phyloP scores from a whole-genome alignment of 2,329 filamentous ascomycete species.

The Fusarium keratoplasticum region DNA sequence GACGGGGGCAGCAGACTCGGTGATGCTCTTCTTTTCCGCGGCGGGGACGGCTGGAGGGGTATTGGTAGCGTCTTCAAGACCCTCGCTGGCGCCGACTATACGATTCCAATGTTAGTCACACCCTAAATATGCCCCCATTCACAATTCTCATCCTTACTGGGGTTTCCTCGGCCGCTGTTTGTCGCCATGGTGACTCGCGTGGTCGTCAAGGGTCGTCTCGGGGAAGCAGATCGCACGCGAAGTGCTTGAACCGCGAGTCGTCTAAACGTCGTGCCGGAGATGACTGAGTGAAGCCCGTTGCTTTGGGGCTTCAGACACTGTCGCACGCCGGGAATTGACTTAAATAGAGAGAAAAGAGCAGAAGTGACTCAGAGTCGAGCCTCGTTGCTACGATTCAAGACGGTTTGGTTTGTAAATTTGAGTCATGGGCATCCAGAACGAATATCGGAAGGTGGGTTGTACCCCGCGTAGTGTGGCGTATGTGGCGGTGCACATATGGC shows the following conservation, averaged over 20 bases:
- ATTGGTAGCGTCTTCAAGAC: slow-evolving; percentile 51
- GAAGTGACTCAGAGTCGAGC: slow-evolving; percentile 36
- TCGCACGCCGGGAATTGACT: slow-evolving; percentile 36
- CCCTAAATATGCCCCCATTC: background rate
- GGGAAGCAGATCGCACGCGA: slow-evolving; percentile 67
- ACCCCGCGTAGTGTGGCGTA: slow-evolving; percentile 12
- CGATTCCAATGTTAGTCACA: slow-evolving; percentile 36
- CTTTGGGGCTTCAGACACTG: slow-evolving; percentile 49
- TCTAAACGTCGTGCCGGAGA: slow-evolving; percentile 60
- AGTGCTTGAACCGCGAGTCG: slow-evolving; percentile 65
- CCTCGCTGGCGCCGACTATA: slow-evolving; percentile 58
- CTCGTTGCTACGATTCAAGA: slow-evolving; percentile 26
- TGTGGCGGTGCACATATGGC: slow-evolving; percentile 33
- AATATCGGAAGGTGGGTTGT: slow-evolving; percentile 28
- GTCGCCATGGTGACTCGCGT: slow-evolving; percentile 68
- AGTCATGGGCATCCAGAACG: slow-evolving; percentile 37
- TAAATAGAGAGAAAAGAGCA: slow-evolving; percentile 15
- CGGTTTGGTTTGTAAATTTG: slow-evolving; percentile 30
- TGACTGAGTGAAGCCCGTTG: slow-evolving; percentile 52
- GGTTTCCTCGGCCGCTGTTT: slow-evolving; percentile 63
- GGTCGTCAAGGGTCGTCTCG: slow-evolving; percentile 56
- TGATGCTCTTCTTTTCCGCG: slow-evolving; percentile 56
- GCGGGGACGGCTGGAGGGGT: slow-evolving; percentile 55
- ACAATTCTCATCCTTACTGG: slow-evolving; percentile 41
- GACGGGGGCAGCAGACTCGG: slow-evolving; percentile 44